Evolutionary conservation across 1,284 basidiomycete species (phyloP).

Genomic region (Ceratobasidium papillatum): DNA sequence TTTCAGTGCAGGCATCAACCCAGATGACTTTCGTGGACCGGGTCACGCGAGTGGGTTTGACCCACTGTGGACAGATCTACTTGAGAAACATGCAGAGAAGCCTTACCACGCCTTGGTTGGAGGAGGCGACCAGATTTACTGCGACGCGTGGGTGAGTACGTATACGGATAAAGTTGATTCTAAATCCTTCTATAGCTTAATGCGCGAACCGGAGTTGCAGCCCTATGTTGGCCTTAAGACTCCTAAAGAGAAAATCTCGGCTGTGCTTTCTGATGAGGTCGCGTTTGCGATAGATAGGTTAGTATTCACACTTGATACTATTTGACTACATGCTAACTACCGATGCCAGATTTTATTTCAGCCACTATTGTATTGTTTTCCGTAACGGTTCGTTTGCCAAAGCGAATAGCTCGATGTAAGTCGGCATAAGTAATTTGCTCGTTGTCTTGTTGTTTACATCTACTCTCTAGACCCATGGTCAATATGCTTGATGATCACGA

Average conservation of each 20-base stretch:
- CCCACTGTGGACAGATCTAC: conserved; percentile 92
- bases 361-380: conserved; percentile 89
- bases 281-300: conserved; percentile 80
- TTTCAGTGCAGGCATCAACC: conserved; percentile 75
- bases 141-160: conserved; percentile 64
- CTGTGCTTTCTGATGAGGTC: conserved; percentile 78
- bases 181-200: conserved; percentile 56
- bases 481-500: conserved; percentile 70
- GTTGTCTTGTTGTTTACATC: not conserved
- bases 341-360: conserved; percentile 69
- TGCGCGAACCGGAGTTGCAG: conserved; percentile 76
- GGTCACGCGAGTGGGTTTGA: conserved; percentile 83
- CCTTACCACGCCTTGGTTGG: conserved; percentile 90
- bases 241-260: conserved; percentile 68
- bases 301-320: conserved; percentile 42
- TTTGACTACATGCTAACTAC: not conserved
- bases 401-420: conserved; percentile 92
- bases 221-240: conserved; percentile 81
- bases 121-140: conserved; percentile 87
- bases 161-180: not conserved
- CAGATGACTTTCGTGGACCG: conserved; percentile 78
- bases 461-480: conserved; percentile 62
- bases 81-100: conserved; percentile 77
- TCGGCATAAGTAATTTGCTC: conserved; percentile 17
- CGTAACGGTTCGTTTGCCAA: conserved; percentile 90